Conservation (phyloP, 257 asterid species). For the Nicotiana attenuata region DNA sequence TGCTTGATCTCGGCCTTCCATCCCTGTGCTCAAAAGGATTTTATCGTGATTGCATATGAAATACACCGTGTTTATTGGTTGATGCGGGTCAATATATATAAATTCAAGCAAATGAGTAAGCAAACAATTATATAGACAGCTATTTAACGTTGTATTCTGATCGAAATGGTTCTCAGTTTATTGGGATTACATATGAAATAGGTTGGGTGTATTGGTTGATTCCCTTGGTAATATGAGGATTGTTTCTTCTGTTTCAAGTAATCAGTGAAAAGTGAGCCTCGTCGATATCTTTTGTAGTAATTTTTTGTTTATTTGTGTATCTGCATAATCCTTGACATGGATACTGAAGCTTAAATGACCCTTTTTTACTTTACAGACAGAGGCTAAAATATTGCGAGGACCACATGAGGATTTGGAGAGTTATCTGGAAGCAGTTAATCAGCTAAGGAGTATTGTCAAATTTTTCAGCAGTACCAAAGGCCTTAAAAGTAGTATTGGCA, state of each 20-base stretch:
- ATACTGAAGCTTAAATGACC: background rate
- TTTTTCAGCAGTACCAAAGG: constrained; percentile 62
- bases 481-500: constrained; percentile 53
- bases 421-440: constrained; percentile 82
- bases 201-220: background rate
- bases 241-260: background rate
- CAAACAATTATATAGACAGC: no score
- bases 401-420: constrained; percentile 96
- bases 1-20: background rate
- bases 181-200: background rate
- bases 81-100: background rate
- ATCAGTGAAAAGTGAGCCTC: background rate
- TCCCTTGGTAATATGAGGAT: background rate
- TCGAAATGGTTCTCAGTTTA: background rate
- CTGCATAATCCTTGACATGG: background rate
- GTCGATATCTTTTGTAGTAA: background rate
- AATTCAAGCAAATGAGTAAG: background rate
- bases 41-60: background rate
- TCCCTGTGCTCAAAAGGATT: background rate
- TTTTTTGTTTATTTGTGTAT: background rate
- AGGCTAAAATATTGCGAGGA: constrained; percentile 87
- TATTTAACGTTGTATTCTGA: background rate
- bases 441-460: constrained; percentile 52
- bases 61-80: background rate
- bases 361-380: constrained; percentile 55